Conservation (phyloP, 2,329 filamentous ascomycete genomes). For the Orbilia blumenaviensis region DNA sequence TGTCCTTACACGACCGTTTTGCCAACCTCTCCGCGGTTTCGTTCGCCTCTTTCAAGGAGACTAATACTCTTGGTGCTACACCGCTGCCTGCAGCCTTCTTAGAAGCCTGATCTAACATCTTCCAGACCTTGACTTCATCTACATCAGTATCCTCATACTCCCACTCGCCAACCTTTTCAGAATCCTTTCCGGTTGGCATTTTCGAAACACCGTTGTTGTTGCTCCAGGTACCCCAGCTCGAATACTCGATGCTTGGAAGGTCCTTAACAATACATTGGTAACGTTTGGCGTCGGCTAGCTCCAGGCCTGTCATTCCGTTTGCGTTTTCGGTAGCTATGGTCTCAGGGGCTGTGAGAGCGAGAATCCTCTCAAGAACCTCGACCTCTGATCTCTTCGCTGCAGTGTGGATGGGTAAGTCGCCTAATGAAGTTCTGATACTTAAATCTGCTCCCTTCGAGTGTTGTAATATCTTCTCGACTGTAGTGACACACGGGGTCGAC, state of each 20-base stretch:
- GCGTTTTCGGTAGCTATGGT: slow-evolving; percentile 56
- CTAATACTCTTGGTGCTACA: slow-evolving; percentile 6
- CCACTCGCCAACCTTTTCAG: not conserved
- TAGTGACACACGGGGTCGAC: slow-evolving; percentile 57
- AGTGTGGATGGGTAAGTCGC: slow-evolving; percentile 63
- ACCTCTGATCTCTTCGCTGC: slow-evolving; percentile 23
- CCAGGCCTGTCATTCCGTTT: slow-evolving; percentile 56
- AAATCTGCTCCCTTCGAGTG: slow-evolving; percentile 68
- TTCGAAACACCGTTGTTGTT: not conserved
- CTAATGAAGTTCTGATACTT: slow-evolving; percentile 62
- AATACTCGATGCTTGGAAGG: slow-evolving; percentile 16
- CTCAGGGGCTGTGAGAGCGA: slow-evolving; percentile 57
- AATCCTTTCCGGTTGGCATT: not conserved
- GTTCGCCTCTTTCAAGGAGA: slow-evolving; percentile 45
- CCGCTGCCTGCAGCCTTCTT: not conserved
- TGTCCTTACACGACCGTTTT: slow-evolving; percentile 25
- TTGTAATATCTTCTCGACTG: slow-evolving; percentile 66
- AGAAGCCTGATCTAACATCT: slow-evolving; percentile 15
- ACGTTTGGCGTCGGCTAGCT: slow-evolving; percentile 53
- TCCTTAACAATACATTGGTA: slow-evolving; percentile 36
- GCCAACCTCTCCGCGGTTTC: slow-evolving; percentile 43
- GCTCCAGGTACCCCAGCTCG: slow-evolving; percentile 8
- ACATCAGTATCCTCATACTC: not conserved
- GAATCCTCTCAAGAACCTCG: slow-evolving; percentile 21
- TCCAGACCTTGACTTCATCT: slow-evolving; percentile 27